A percentile compares a stretch with the other conserved stretches of the same genome.
These are phyloP conservation scores for Elsinoe batatas DNA, from an alignment of 2,329 filamentous ascomycete genomes.

Conservation along the genomic window DNA sequence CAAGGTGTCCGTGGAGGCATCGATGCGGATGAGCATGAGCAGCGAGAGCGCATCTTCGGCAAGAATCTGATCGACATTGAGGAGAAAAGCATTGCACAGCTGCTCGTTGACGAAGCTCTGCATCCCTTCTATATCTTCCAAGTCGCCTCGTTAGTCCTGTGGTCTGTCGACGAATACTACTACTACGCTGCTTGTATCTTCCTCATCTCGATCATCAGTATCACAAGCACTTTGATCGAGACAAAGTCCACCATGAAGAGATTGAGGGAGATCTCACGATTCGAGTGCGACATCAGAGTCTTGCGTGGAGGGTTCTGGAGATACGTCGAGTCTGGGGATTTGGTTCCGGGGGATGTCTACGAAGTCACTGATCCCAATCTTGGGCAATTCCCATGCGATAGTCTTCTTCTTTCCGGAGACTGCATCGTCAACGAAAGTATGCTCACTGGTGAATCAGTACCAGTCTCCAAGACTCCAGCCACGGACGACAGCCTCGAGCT, in stretches of 20 bases:
- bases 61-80: slow-evolving; percentile 86
- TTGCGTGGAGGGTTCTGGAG: slow-evolving; percentile 94
- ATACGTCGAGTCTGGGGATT: slow-evolving; percentile 71
- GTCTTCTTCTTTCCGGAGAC: slow-evolving; percentile 80
- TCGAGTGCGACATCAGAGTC: slow-evolving; percentile 91
- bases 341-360: slow-evolving; percentile 93
- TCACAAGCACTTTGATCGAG: slow-evolving; percentile 78
- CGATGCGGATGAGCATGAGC: slow-evolving; percentile 77
- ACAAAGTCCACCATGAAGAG: slow-evolving; percentile 87
- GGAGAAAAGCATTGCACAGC: slow-evolving; percentile 71
- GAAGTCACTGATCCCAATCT: slow-evolving; percentile 91
- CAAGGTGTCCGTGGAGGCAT: slow-evolving; percentile 66
- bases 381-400: slow-evolving; percentile 82
- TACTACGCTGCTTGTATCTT: slow-evolving; percentile 97
- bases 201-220: slow-evolving; percentile 85
- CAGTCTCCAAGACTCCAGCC: slow-evolving; percentile 82
- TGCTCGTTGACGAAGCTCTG: slow-evolving; percentile 88
- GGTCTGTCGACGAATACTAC: slow-evolving; percentile 94
- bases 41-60: slow-evolving; percentile 78
- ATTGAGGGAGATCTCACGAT: slow-evolving; percentile 80
- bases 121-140: slow-evolving; percentile 99
- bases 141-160: slow-evolving; percentile 83
- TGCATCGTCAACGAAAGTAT: slow-evolving; percentile 99
- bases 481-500: slow-evolving; percentile 67
- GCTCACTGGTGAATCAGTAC: slow-evolving; percentile 94